Conservation (phyloP, 139 green algal species). For the Haematococcus lacustris region DNA sequence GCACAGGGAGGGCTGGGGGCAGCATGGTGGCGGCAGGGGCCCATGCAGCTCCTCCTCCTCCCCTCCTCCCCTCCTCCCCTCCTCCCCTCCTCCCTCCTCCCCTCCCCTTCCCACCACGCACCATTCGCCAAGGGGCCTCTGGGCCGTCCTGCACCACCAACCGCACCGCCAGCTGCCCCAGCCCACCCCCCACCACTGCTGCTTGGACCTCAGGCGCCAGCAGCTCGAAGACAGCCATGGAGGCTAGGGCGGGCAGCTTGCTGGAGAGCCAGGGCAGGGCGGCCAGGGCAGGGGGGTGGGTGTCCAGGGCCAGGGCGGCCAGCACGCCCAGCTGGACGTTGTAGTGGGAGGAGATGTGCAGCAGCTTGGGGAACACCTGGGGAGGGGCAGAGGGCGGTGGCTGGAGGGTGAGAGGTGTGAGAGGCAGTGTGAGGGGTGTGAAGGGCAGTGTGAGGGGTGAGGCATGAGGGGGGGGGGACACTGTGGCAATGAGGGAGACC, state of each 20-base stretch:
- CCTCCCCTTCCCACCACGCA: not conserved
- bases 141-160: constrained; percentile 39
- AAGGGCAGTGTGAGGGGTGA: not conserved
- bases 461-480: not conserved
- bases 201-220: not conserved
- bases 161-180: constrained; percentile 8
- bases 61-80: not conserved
- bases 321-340: constrained; percentile 47
- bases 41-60: not conserved
- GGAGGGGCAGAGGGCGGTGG: not conserved
- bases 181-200: no score
- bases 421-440: not conserved
- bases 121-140: not conserved
- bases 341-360: constrained; percentile 44
- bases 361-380: constrained; percentile 35
- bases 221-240: constrained; percentile 42
- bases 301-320: constrained; percentile 28
- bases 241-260: constrained; percentile 27
- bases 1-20: not conserved
- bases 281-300: not conserved
- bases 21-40: not conserved
- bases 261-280: constrained; percentile 11
- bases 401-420: not conserved
- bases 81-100: not conserved
- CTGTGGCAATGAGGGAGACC: no score